phyloP scores from a whole-genome alignment of 768 basidiomycete species.

The Filobasidium floriforme region DNA sequence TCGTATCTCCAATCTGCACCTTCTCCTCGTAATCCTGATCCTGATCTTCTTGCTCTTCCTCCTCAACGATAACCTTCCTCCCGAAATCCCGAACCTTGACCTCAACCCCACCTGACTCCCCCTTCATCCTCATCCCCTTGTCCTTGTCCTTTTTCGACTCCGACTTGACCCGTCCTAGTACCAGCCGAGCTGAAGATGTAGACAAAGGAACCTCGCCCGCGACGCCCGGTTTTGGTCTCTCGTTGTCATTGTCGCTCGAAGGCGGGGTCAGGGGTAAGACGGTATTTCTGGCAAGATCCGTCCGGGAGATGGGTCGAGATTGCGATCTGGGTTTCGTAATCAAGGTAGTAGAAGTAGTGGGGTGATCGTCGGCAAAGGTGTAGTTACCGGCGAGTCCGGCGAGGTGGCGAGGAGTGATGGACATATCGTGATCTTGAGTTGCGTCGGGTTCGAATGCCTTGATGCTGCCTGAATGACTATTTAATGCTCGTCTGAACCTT shows the following conservation, averaged over 20 bases:
- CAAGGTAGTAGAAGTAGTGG: neutral
- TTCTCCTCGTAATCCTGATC: neutral
- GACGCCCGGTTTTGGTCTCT: no score
- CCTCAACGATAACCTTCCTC: neutral
- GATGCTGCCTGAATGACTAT: no score
- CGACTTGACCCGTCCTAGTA: neutral
- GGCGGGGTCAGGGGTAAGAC: constrained; percentile 6
- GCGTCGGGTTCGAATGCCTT: no score
- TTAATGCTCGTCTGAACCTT: no score
- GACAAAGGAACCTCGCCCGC: neutral
- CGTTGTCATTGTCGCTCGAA: neutral
- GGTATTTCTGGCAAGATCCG: neutral
- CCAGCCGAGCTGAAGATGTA: no score
- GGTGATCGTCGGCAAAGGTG: neutral
- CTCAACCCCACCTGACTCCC: neutral
- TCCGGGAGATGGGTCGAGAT: neutral
- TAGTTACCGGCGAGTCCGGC: neutral
- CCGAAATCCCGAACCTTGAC: neutral
- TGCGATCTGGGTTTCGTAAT: neutral
- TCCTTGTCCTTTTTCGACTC: neutral
- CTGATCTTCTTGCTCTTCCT: neutral
- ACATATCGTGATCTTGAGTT: no score
- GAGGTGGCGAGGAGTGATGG: neutral
- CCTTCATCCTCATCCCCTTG: neutral
- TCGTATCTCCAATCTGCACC: neutral